phyloP scores from a whole-genome alignment of 169 alveolate species.

The Plasmodium ovale region DNA sequence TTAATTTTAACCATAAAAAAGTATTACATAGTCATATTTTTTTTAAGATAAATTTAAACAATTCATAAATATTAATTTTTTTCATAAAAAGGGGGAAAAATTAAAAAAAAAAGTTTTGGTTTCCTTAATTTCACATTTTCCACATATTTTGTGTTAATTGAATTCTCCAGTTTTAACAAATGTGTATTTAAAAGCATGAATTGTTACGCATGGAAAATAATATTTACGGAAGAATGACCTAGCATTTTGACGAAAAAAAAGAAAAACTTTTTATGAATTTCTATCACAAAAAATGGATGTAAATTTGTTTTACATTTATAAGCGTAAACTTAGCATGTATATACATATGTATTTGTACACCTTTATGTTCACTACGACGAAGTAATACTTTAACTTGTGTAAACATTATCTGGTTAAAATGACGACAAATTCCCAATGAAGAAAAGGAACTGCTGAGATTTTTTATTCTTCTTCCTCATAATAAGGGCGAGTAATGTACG shows the following conservation, averaged over 20 bases:
- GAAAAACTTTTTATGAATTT: slow-evolving; percentile 8
- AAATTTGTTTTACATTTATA: slow-evolving; percentile 4
- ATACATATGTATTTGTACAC: slow-evolving; percentile 13
- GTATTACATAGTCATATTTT: slow-evolving; percentile 49
- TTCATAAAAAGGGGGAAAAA: slow-evolving; percentile 14
- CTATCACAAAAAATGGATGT: slow-evolving; percentile 2
- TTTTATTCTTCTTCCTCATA: slow-evolving; percentile 7
- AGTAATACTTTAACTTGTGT: slow-evolving; percentile 3
- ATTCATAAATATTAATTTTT: slow-evolving; percentile 20
- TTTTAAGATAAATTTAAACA: slow-evolving; percentile 16
- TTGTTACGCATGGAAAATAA: slow-evolving; percentile 23
- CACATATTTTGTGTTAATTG: not conserved
- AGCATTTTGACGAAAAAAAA: slow-evolving; percentile 16
- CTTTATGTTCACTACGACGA: slow-evolving; percentile 1
- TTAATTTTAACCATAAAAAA: slow-evolving; percentile 26
- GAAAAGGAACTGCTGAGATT: not conserved
- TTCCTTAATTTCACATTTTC: not conserved
- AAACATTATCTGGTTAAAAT: slow-evolving; percentile 3
- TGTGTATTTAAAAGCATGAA: slow-evolving; percentile 16
- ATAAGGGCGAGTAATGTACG: slow-evolving; percentile 11
- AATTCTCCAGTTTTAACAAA: slow-evolving; percentile 21
- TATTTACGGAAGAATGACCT: slow-evolving; percentile 2
- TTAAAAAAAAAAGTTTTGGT: not conserved
- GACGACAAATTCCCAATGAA: not conserved
- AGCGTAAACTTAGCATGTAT: slow-evolving; percentile 11